Base-by-base conservation (phyloP, 106 monocot species). In the Platanthera guangdongensis region DNA sequence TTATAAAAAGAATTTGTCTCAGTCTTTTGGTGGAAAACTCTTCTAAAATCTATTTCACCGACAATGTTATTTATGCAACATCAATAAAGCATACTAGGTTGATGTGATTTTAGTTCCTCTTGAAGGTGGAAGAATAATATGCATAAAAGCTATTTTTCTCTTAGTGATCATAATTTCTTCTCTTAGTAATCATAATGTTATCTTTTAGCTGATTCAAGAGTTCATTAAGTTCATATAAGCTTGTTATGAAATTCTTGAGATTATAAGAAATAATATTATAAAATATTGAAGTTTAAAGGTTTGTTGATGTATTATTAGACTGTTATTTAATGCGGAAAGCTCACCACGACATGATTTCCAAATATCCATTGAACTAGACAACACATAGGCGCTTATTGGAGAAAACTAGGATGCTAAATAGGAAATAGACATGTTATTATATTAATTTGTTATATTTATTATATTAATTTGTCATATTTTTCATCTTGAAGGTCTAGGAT, bases 1-100 rank as follows among this genome's bases (percentile, higher is more conserved):
- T 16, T 21, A 47, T 76, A 21, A 28, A 48, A 47, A 15, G 9
- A 46, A 47, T 47, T 50, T 47, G 11, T 65, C 13, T 63, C 50
- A 50, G 6, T 73, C 70, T 16, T 70, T 70, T 2, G 9, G 7
- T 70, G 6, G 13, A 21, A 70, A 48, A 70, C 10, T 48, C 70
- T 16, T 70, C 45, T 48, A 70, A 6, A 47, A 15, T 70, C 47
- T 45, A 48, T 48, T 70, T 53, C 39, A 39, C 32, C 32, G 10
- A 30, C 18, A 65, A 65, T 65, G 65, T 65, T 30, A 65, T 30
- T 30, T 32, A 65, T 65, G 65, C 65, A 65, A 65, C 30, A 25
- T 65, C 28, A 32, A 65, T 10, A 32, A 65, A 30, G 12, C 18
- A 39, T 25, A 39, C 32, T 65, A 30, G 65, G 12, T 32, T 65